Percentiles rank a stretch among this genome's conserved stretches.
These are phyloP conservation scores for Camillea tinctor DNA, from an alignment of 2,329 filamentous ascomycete species.

Conservation along the genomic window DNA sequence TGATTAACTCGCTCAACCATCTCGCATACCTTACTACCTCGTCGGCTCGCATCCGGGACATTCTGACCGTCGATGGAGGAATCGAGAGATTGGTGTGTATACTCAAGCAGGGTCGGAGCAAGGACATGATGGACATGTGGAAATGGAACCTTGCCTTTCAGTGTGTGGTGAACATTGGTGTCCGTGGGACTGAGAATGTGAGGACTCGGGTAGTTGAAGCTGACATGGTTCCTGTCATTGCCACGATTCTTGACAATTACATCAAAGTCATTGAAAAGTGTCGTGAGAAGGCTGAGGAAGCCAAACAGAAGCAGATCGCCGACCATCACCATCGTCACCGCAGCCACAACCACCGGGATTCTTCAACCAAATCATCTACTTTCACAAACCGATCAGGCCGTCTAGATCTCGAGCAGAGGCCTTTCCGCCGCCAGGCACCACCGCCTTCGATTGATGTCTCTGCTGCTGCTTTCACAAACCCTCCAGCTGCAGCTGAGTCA, in stretches of 20 bases:
- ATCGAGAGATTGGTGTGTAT: constrained; percentile 97
- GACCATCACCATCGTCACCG: constrained; percentile 52
- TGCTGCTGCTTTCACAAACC: constrained; percentile 46
- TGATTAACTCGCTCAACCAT: constrained; percentile 99
- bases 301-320: constrained; percentile 67
- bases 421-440: constrained; percentile 73
- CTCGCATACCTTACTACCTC: constrained; percentile 98
- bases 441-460: constrained; percentile 83
- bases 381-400: constrained; percentile 54
- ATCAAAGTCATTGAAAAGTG: constrained; percentile 94
- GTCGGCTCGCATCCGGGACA: constrained; percentile 94
- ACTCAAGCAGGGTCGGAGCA: constrained; percentile 93
- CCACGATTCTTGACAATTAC: constrained; percentile 97
- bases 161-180: constrained; percentile 98
- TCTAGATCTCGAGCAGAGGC: constrained; percentile 58
- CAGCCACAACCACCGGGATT: constrained; percentile 48
- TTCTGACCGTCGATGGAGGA: constrained; percentile 96
- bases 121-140: constrained; percentile 99
- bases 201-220: constrained; percentile 95
- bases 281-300: constrained; percentile 80
- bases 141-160: constrained; percentile 99
- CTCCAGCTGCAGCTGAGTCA: constrained; percentile 42
- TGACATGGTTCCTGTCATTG: constrained; percentile 98
- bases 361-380: constrained; percentile 46
- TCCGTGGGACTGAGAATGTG: constrained; percentile 90